A percentile compares a stretch with the other conserved stretches of the same genome.
Evolutionary conservation across 73 alveolate genomes (phyloP).

Genomic region (Blepharisma stoltei): DNA sequence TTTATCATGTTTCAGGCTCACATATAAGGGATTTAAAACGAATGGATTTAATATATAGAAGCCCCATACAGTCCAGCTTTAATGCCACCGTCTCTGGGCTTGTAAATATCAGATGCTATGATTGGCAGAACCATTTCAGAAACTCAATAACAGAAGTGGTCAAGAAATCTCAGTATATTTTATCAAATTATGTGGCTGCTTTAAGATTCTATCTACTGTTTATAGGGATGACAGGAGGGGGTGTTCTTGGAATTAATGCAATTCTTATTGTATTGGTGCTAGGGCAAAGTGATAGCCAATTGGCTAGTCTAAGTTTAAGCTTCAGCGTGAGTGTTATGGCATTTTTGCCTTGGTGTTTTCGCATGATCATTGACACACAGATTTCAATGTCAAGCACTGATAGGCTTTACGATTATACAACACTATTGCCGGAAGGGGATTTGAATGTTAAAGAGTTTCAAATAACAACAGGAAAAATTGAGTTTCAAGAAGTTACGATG

Average conservation of each 20-base stretch:
- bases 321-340: not conserved
- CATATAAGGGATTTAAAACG: too few species aligned
- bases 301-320: not conserved
- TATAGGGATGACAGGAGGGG: not conserved
- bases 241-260: not conserved
- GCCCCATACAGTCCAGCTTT: too few species aligned
- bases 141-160: too few species aligned
- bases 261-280: not conserved
- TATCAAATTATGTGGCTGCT: not conserved
- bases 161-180: too few species aligned
- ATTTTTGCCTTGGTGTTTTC: not conserved
- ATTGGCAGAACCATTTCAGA: too few species aligned
- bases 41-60: too few species aligned
- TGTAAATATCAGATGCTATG: too few species aligned
- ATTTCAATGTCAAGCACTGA: not conserved
- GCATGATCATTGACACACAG: not conserved
- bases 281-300: not conserved
- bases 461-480: slow-evolving; percentile 27
- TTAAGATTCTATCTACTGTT: not conserved
- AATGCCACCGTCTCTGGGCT: too few species aligned
- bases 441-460: too few species aligned
- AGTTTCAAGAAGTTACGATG: slow-evolving; percentile 28
- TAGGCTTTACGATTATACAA: not conserved
- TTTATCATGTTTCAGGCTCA: not conserved
- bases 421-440: not conserved